phyloP scores from a whole-genome alignment of 2,329 filamentous ascomycete species.

The Gliomastix tumulicola region DNA sequence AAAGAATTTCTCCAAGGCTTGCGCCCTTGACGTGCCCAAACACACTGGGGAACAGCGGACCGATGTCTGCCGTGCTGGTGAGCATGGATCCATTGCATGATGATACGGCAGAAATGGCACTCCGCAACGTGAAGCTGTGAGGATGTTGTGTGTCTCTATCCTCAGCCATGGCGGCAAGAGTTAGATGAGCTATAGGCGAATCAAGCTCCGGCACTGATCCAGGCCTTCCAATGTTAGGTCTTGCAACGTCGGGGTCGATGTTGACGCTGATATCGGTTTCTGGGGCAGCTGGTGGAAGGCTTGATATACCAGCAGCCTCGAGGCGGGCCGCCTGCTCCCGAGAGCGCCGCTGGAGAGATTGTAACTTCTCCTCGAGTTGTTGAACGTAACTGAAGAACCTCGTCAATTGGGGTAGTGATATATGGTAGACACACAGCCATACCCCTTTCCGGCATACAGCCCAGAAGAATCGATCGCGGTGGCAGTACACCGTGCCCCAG shows the following conservation, averaged over 20 bases:
- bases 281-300: background rate
- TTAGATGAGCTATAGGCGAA: background rate
- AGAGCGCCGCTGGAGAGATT: background rate
- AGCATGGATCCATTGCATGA: background rate
- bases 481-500: background rate
- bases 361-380: background rate
- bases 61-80: background rate
- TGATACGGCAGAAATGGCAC: background rate
- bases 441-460: background rate
- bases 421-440: too few species aligned
- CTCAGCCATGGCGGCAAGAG: background rate
- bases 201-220: background rate
- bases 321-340: background rate
- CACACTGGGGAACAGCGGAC: too few species aligned
- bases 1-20: background rate
- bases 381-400: too few species aligned
- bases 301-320: background rate
- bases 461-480: background rate
- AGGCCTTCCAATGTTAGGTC: background rate
- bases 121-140: background rate
- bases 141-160: background rate
- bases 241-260: background rate
- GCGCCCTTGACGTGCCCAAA: background rate
- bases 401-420: too few species aligned
- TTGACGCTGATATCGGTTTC: background rate